Conservation (phyloP, 768 basidiomycete genomes). For the Boletus sp. region DNA sequence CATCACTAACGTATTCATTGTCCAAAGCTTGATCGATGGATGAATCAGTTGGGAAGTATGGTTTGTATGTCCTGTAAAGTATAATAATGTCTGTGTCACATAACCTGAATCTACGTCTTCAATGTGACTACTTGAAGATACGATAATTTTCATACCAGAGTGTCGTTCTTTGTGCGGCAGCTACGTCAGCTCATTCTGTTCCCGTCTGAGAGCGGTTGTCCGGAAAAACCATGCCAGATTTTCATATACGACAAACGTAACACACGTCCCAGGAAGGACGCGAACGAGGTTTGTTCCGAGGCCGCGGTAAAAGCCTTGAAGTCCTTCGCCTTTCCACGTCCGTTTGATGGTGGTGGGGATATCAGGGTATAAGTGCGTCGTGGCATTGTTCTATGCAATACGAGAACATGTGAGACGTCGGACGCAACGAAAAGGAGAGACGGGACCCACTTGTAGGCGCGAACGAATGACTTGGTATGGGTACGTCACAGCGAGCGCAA, state of each 20-base stretch:
- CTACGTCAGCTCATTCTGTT: slow-evolving; percentile 22
- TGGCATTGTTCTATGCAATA: slow-evolving; percentile 58
- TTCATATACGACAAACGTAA: slow-evolving; percentile 98
- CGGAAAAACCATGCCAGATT: slow-evolving; percentile 82
- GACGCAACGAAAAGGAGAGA: neutral
- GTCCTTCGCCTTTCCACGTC: slow-evolving; percentile 80
- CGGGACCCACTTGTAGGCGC: slow-evolving; percentile 71
- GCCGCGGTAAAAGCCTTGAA: slow-evolving; percentile 90
- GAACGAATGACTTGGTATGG: slow-evolving; percentile 98
- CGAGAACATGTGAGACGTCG: neutral
- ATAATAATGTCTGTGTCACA: slow-evolving; percentile 10
- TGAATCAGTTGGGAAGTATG: slow-evolving; percentile 8
- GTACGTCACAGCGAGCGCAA: slow-evolving; percentile 83
- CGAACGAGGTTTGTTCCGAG: slow-evolving; percentile 92
- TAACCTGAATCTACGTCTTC: neutral
- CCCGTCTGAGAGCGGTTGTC: slow-evolving; percentile 58
- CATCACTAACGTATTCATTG: slow-evolving; percentile 8
- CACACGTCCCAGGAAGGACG: slow-evolving; percentile 94
- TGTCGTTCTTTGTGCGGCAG: neutral
- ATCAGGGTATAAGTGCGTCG: slow-evolving; percentile 68
- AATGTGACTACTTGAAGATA: slow-evolving; percentile 7
- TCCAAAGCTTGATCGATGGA: neutral
- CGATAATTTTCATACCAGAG: neutral
- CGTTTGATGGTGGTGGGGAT: slow-evolving; percentile 78
- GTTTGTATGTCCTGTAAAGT: slow-evolving; percentile 6